Evolutionary conservation across 2,329 filamentous ascomycete species (phyloP).

Genomic region (Arthrocladium fulminans): DNA sequence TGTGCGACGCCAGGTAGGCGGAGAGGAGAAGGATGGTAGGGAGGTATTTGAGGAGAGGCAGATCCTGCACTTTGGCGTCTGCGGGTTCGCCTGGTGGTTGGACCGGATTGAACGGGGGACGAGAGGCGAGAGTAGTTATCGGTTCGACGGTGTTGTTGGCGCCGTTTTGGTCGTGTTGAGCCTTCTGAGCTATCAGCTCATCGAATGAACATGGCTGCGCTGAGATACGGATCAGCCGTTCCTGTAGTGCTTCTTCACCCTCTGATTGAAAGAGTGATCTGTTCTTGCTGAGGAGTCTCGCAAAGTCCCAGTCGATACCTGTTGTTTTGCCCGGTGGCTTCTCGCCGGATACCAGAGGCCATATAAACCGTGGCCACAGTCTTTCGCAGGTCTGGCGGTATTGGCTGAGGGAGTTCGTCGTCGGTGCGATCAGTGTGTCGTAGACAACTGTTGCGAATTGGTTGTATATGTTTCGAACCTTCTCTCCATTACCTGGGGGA

Average conservation of each 20-base stretch:
- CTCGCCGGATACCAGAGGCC: conserved; percentile 65
- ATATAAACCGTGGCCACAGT: conserved; percentile 78
- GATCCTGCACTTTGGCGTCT: conserved; percentile 15
- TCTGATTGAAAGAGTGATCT: conserved; percentile 38
- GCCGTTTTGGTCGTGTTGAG: conserved; percentile 23
- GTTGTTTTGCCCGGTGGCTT: conserved; percentile 27
- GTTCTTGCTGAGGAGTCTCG: conserved; percentile 60
- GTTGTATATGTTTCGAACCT: conserved; percentile 35
- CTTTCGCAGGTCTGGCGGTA: conserved; percentile 62
- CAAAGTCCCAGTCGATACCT: conserved; percentile 65
- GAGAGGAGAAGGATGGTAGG: conserved; percentile 40
- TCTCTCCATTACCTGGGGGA: conserved; percentile 8
- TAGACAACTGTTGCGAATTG: conserved; percentile 78
- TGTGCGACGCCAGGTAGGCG: conserved; percentile 41
- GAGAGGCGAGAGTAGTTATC: too few relatives aligned
- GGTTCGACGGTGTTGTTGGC: conserved; percentile 1
- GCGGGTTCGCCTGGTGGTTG: conserved; percentile 25
- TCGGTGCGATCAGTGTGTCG: conserved; percentile 73
- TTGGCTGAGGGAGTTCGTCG: conserved; percentile 60
- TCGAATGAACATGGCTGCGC: conserved; percentile 18
- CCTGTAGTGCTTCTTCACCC: conserved; percentile 36
- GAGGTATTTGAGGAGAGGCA: conserved; percentile 34
- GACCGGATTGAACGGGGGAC: conserved; percentile 2
- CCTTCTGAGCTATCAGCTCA: conserved; percentile 14
- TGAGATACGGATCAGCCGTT: conserved; percentile 23